A percentile compares a stretch with the other conserved stretches of the same genome.
Evolutionary conservation across 805 yeast species (phyloP).

Genomic region (Ogataea henricii): DNA sequence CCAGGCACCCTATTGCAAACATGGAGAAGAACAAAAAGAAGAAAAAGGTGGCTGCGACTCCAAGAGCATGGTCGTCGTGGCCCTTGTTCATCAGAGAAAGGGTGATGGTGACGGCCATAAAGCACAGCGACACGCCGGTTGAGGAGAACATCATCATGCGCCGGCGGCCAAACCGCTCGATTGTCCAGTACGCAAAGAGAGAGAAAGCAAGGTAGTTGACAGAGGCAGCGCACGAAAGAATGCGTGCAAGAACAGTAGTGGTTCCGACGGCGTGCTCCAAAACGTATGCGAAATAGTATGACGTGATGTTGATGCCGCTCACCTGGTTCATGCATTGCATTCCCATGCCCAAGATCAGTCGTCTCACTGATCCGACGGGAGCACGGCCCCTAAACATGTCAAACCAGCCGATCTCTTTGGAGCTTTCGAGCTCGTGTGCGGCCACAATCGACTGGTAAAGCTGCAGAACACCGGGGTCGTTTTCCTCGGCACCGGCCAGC

Average conservation of each 20-base stretch:
- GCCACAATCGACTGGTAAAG: slow-evolving; percentile 27
- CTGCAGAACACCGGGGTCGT: slow-evolving; percentile 31
- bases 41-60: slow-evolving; percentile 38
- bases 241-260: slow-evolving; percentile 37
- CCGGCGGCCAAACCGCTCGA: slow-evolving; percentile 47
- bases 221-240: slow-evolving; percentile 36
- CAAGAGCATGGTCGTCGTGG: slow-evolving; percentile 31
- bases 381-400: slow-evolving; percentile 28
- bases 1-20: slow-evolving; percentile 32
- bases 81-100: slow-evolving; percentile 28
- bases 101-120: slow-evolving; percentile 39
- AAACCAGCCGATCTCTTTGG: slow-evolving; percentile 27
- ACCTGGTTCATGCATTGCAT: slow-evolving; percentile 39
- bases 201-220: slow-evolving; percentile 24
- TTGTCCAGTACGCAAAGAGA: slow-evolving; percentile 28
- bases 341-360: slow-evolving; percentile 34
- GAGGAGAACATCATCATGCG: slow-evolving; percentile 37
- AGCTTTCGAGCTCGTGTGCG: slow-evolving; percentile 25
- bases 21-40: slow-evolving; percentile 40
- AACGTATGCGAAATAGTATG: slow-evolving; percentile 18
- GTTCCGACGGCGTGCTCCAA: slow-evolving; percentile 35
- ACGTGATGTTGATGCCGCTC: slow-evolving; percentile 40
- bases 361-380: slow-evolving; percentile 26
- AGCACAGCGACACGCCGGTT: slow-evolving; percentile 45
- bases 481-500: slow-evolving; percentile 33